Base-by-base conservation (phyloP, 306 rosid species). In the Vigna unguiculata region DNA sequence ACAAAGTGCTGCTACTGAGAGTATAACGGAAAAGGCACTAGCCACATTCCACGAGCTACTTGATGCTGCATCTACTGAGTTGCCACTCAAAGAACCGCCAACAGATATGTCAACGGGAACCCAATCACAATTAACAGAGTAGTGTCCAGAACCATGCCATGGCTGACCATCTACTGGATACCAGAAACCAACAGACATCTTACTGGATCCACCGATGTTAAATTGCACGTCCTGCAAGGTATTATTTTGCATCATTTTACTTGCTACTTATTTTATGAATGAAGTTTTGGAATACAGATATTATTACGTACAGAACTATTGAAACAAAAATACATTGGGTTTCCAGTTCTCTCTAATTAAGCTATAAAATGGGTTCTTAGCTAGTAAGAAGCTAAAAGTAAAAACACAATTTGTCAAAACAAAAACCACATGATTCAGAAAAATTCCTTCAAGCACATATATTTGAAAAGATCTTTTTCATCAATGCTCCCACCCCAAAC, bases 71-170 rank as follows among this genome's bases (percentile, higher is more conserved):
- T 38, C 63, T n/a, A 4, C 32, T 24, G 85, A 71, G 55, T 57
- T 74, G 48, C 62, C 67, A 28, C 46, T 54, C 73, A 72, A 57
- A 52, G 96, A 86, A 74, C 58, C 75, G 19, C 88, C 80, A 21
- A 67, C 55, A 76, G 87, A 83, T 86, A 94, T 78, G 78, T 92
- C 98, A 51, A 95, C 69, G 59, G 96, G 82, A 67, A 89, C 86
- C 98, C 98, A 95, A 78, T 92, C 97, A 63, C 98, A 95, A 85
- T 86, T 65, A 36, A 95, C 70, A 16, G 98, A 84, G 78, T 85
- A 95, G 90, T 95, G 98, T 49, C 92, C 97, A 9, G 98, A 90
- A 12, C 93, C 97, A 77, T 83, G 96, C 98, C 98, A 95, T 32
- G 98, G 90, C 32, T 89, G 67, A 64, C 83, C 89, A 69, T 89